Evolutionary conservation across 2,329 filamentous ascomycete species (phyloP).

Genomic region (Fusarium sp.): DNA sequence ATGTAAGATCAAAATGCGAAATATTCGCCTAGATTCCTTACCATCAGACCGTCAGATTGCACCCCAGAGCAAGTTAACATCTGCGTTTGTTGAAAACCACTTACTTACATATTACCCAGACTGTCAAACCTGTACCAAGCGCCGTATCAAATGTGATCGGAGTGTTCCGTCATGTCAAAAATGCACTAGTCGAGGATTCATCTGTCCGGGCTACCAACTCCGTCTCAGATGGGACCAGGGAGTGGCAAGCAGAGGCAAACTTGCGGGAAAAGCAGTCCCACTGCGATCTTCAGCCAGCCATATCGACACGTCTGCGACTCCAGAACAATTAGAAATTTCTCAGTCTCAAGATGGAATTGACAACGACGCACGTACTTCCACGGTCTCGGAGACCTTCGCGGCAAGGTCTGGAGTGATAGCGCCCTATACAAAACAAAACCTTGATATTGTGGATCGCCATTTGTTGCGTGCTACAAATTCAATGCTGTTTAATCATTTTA

Average conservation of each 20-base stretch:
- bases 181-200: background rate
- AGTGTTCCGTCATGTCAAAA: background rate
- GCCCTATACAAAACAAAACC: background rate
- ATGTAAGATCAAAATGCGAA: background rate
- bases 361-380: background rate
- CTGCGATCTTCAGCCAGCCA: background rate
- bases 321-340: background rate
- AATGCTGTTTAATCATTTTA: constrained; percentile 4
- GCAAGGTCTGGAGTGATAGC: fast-evolving
- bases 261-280: background rate
- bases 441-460: background rate
- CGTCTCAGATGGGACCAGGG: constrained; percentile 15
- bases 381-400: background rate
- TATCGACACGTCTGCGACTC: too few relatives aligned
- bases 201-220: constrained; percentile 4
- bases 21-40: constrained; percentile 5
- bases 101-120: background rate
- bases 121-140: constrained; percentile 7
- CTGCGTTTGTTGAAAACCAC: background rate
- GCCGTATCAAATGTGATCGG: constrained; percentile 14
- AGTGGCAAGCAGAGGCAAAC: constrained; percentile 4
- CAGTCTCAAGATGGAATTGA: background rate
- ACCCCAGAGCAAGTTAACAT: background rate
- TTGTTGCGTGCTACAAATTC: background rate
- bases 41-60: constrained; percentile 4